Evolutionary conservation across 441 rosid genomes (phyloP), one percentile per base, ranked within the genome.

Genomic region (Breynia disticha): DNA sequence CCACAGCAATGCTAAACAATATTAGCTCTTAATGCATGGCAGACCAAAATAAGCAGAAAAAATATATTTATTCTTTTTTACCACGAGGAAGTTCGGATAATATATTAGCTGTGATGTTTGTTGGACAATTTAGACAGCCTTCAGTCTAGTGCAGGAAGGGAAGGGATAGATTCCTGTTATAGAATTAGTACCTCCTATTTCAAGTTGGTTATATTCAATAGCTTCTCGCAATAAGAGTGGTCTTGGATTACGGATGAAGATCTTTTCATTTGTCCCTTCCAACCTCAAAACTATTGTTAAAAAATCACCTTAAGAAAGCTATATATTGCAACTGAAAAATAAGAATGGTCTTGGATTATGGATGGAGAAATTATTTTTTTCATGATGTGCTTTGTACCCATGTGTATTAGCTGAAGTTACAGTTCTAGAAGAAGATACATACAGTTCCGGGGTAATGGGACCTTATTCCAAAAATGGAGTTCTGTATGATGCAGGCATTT

Each of bases 401-500:
- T 41, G n/a, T 11, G 0, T 9, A 15, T 41, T 41, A 41, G 13
- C 0, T 41, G 44, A 41, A 41, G n/a, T 41, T 3, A 41, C 15
- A 15, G 13, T 11, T 41, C n/a, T 0, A 19, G 13, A 47, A 10
- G 10, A 46, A n/a, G 57, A 66, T 63, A 57, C 78, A 24, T 80
- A 89, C 95, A 63, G 77, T 82, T 59, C 68, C 76, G 28, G 95
- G 73, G 61, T 68, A 71, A 58, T 72, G 82, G 0, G 90, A 73
- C 2, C 71, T 72, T 39, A 86, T 72, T 64, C 90, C 86, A 59
- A 89, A 72, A 68, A 89, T 80, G 10, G 81, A 80, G 68, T 62
- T 78, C 45, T 82, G 86, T 55, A 86, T 82, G 38, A 57, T 52
- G 59, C 72, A 74, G 19, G 97, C 86, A 50, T 82, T 76, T 49